Conservation (phyloP, 305 asterid species). For the Solanum hybrid region DNA sequence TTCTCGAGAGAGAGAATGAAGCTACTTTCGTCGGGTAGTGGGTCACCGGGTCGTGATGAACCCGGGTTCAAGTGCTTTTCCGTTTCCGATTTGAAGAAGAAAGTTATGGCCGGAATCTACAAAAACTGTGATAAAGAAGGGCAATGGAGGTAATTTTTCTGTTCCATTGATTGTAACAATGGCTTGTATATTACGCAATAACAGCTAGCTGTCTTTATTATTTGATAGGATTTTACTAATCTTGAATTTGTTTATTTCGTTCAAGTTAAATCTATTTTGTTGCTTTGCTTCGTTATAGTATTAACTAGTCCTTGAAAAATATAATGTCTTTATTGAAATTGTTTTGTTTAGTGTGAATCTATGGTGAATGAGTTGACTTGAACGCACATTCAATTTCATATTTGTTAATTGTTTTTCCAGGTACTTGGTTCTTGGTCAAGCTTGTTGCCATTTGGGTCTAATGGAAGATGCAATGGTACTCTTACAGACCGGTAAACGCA, state of each 20-base stretch:
- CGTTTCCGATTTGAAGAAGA: conserved; percentile 80
- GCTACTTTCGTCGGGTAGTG: conserved; percentile 48
- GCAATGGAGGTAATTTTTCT: conserved; percentile 71
- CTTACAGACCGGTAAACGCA: conserved; percentile 86
- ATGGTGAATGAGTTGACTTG: neutral
- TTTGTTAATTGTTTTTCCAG: conserved; percentile 22
- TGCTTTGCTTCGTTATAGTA: neutral
- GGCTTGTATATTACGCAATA: conserved; percentile 35
- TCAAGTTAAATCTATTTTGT: conserved; percentile 19
- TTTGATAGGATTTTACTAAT: conserved; percentile 15
- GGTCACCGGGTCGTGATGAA: conserved; percentile 39
- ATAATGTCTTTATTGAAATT: neutral
- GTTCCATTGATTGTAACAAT: neutral
- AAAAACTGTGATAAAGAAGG: conserved; percentile 62
- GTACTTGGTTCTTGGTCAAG: conserved; percentile 82
- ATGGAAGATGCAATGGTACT: conserved; percentile 98
- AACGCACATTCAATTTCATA: conserved; percentile 8
- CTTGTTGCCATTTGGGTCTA: conserved; percentile 86
- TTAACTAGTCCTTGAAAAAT: neutral
- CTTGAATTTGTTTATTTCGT: neutral
- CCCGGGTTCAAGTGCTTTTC: conserved; percentile 74
- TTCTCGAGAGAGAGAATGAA: conserved; percentile 57
- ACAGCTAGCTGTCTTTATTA: conserved; percentile 5
- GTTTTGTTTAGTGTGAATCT: neutral
- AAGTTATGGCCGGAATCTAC: conserved; percentile 65